Evolutionary conservation across 768 basidiomycete species (phyloP), one percentile per base, ranked within the genome.

Genomic region (Tephrocybe sp.): DNA sequence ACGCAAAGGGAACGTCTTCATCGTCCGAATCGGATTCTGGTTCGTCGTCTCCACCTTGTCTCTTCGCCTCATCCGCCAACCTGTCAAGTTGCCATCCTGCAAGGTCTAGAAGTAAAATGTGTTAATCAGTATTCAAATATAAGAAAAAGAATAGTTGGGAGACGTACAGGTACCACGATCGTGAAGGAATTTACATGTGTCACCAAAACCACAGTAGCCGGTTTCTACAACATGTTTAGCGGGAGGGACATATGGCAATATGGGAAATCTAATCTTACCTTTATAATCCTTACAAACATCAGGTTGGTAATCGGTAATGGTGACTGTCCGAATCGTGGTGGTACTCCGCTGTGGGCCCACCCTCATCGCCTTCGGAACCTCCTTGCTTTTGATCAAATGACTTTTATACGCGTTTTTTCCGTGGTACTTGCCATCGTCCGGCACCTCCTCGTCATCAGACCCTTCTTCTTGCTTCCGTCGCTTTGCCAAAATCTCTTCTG

Each of bases 251-350:
- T 17, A 31, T 2, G 34, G 14, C 22, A 44, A 34, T 12, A 23
- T 12, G 5, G 22, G 22, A 48, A 48, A 46, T 33, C 3, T 17
- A 53, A 53, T 77, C 85, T 50, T 55, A 92, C 93, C 93, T 84
- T 97, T 98, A 71, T 99, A 99, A 69, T 98, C 96, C 69, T 99
- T 99, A 72, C 96, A 99, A 14, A 99, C 96, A 63, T 98, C 96
- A 2, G 96, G 96, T 68, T 99, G 96, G 70, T 98, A 99, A 74
- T 99, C 96, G 40, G 91, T 80, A 51, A 98, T 86, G 3, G 96
- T 98, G 40, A 96, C 95, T 2, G 92, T 95, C 49, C 93, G 81
- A 59, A 99, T 92, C 52, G 89, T 98, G 71, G 66, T 88, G 39
- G 71, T 83, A 64, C 70, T 85, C 66, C 85, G 76, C 67, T 88